These are phyloP conservation scores for Mimosa bimucronata DNA, from an alignment of 306 rosid species.

Conservation along the genomic window DNA sequence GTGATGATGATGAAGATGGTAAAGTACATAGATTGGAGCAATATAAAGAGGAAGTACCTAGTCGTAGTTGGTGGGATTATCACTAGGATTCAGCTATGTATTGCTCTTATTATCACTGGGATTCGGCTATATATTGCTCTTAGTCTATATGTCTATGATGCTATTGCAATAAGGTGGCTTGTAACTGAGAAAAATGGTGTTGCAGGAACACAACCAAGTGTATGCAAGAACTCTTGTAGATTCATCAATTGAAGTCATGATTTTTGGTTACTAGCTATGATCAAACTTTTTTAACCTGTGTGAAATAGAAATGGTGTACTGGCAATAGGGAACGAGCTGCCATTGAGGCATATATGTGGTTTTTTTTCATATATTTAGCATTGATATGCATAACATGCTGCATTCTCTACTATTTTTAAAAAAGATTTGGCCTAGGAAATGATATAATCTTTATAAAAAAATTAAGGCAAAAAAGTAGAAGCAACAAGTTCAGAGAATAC, in stretches of 20 bases:
- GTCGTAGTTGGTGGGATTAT: too few relatives aligned
- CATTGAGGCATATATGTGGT: not conserved
- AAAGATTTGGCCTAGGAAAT: too few relatives aligned
- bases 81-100: too few relatives aligned
- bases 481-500: not conserved
- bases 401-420: not conserved
- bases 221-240: constrained; percentile 55
- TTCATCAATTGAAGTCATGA: constrained; percentile 48
- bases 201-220: constrained; percentile 77
- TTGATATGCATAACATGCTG: not conserved
- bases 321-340: not conserved
- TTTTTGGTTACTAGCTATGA: constrained; percentile 7
- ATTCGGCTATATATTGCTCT: too few relatives aligned
- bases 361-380: constrained; percentile 3
- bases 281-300: too few relatives aligned
- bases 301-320: not conserved
- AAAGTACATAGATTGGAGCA: too few relatives aligned
- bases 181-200: constrained; percentile 60
- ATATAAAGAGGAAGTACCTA: too few relatives aligned
- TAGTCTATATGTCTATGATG: constrained; percentile 46
- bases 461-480: not conserved
- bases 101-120: too few relatives aligned
- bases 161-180: constrained; percentile 54
- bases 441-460: not conserved
- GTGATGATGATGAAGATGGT: too few relatives aligned